These are phyloP conservation scores for Penicillium sp. DNA, from an alignment of 2,329 filamentous ascomycete species.

Conservation along the genomic window DNA sequence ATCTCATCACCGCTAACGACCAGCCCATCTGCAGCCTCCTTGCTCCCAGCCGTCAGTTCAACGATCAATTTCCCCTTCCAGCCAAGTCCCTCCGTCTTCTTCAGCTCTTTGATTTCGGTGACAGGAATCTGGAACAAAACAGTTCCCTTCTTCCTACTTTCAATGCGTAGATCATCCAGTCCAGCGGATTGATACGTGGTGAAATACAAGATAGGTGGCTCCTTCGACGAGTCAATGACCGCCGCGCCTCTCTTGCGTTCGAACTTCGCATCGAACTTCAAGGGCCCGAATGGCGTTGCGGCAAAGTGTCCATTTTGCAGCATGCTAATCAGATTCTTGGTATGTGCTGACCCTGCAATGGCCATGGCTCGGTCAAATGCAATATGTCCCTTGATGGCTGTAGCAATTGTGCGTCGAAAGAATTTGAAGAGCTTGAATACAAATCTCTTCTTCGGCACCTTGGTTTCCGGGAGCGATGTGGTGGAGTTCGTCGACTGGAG, in stretches of 20 bases:
- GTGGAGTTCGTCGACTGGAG: not conserved
- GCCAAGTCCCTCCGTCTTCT: slow-evolving; percentile 75
- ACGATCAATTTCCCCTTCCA: slow-evolving; percentile 84
- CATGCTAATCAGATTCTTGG: slow-evolving; percentile 70
- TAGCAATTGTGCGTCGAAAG: slow-evolving; percentile 68
- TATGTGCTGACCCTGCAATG: slow-evolving; percentile 57
- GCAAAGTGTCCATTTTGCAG: slow-evolving; percentile 51
- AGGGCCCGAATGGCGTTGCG: slow-evolving; percentile 59
- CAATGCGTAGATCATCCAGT: slow-evolving; percentile 48
- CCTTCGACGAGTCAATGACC: slow-evolving; percentile 55
- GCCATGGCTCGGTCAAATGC: slow-evolving; percentile 72
- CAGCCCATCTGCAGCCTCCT: slow-evolving; percentile 73
- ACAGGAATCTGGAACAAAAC: slow-evolving; percentile 70
- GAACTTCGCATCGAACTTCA: slow-evolving; percentile 72
- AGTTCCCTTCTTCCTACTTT: slow-evolving; percentile 50
- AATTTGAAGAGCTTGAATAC: slow-evolving; percentile 57
- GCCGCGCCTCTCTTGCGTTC: slow-evolving; percentile 69
- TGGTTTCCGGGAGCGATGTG: slow-evolving; percentile 6
- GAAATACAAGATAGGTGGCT: slow-evolving; percentile 57
- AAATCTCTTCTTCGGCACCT: slow-evolving; percentile 37
- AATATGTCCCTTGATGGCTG: slow-evolving; percentile 67
- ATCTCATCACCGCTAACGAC: slow-evolving; percentile 58
- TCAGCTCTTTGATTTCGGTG: slow-evolving; percentile 68
- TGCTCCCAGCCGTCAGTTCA: slow-evolving; percentile 67
- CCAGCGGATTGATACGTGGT: slow-evolving; percentile 42